phyloP scores from a whole-genome alignment of 139 green algal genomes.

The Axilococcus clingmanii region DNA sequence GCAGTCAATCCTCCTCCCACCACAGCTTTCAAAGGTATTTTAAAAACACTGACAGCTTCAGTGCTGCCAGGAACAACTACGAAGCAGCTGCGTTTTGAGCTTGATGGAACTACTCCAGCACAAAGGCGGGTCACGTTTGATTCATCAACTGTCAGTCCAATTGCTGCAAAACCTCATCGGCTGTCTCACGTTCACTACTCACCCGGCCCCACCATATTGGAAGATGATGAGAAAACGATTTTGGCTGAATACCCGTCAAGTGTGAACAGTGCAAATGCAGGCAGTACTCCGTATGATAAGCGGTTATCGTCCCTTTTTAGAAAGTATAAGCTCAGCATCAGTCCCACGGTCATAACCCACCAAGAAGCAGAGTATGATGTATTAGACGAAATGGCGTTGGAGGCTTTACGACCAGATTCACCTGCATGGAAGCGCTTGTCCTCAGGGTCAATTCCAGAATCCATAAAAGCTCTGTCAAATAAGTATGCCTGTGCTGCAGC shows the following conservation, averaged over 20 bases:
- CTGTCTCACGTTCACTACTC: too few species aligned
- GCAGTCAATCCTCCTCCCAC: too few species aligned
- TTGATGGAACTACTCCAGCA: not conserved
- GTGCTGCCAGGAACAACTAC: too few species aligned
- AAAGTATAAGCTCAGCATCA: conserved; percentile 20
- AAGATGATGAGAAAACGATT: conserved; percentile 3
- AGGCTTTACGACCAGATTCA: too few species aligned
- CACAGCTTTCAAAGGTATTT: too few species aligned
- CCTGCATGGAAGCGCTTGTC: conserved; percentile 18
- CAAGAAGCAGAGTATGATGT: too few species aligned
- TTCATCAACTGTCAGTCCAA: conserved; percentile 3
- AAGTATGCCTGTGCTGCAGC: not conserved
- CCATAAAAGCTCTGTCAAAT: conserved; percentile 14
- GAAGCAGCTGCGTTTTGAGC: conserved; percentile 18
- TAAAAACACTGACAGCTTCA: too few species aligned
- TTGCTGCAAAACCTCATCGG: too few species aligned
- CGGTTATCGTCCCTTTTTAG: conserved; percentile 20
- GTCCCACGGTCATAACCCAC: too few species aligned
- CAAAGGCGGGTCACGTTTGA: conserved; percentile 14
- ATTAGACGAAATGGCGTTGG: too few species aligned
- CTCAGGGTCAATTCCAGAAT: conserved; percentile 12
- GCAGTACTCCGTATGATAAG: conserved; percentile 19
- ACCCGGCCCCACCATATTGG: too few species aligned
- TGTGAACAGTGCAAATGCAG: conserved; percentile 20
- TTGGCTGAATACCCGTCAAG: not conserved